These are phyloP conservation scores for Pyrus communis DNA, from an alignment of 306 rosid species.

Conservation along the genomic window DNA sequence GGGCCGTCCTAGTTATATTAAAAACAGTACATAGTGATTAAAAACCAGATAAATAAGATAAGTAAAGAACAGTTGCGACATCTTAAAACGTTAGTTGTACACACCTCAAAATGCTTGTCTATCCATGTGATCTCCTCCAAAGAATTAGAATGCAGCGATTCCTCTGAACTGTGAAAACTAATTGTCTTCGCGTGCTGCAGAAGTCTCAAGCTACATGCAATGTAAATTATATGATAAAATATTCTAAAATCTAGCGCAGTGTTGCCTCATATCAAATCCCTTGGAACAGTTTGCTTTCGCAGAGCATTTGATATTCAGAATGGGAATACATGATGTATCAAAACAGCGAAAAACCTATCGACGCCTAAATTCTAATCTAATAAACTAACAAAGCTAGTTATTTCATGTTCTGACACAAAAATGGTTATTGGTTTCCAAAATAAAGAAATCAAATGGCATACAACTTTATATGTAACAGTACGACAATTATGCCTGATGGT, in stretches of 20 bases:
- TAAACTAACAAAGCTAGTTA: background rate
- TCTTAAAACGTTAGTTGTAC: background rate
- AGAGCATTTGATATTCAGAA: background rate
- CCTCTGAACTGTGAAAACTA: slow-evolving; percentile 56
- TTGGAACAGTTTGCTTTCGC: background rate
- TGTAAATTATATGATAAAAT: slow-evolving; percentile 2
- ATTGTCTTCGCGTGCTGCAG: slow-evolving; percentile 64
- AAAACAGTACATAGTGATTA: slow-evolving; percentile 7
- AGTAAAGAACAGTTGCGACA: background rate
- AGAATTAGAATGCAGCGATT: slow-evolving; percentile 45
- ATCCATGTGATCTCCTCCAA: slow-evolving; percentile 68
- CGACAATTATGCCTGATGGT: background rate
- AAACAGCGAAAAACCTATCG: background rate
- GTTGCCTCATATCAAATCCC: background rate
- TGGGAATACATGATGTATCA: background rate
- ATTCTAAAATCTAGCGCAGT: background rate
- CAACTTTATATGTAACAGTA: background rate
- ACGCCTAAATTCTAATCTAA: background rate
- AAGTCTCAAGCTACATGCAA: slow-evolving; percentile 77
- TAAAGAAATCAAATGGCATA: background rate
- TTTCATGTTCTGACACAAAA: background rate
- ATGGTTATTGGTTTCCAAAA: background rate
- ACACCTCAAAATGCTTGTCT: slow-evolving; percentile 60
- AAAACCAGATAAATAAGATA: background rate
- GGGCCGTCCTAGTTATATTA: slow-evolving; percentile 49